Percentiles rank a stretch among this genome's conserved stretches.
Conservation (phyloP, 225 moss, liverwort and hornwort genomes). For the Ulota crispa region DNA sequence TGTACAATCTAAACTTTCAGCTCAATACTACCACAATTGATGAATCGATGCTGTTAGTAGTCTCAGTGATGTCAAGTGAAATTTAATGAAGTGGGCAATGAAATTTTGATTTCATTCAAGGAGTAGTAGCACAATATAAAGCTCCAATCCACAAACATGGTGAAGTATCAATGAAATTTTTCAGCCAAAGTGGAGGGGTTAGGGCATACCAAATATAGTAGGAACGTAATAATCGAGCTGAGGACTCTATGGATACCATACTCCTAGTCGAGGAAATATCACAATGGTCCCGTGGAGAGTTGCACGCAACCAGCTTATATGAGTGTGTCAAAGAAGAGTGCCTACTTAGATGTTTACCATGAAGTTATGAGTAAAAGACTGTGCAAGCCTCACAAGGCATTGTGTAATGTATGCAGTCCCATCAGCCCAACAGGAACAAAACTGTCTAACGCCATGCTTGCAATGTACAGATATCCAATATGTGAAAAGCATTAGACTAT, state of each 20-base stretch:
- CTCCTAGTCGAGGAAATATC: slow-evolving; percentile 24
- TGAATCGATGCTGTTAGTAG: neutral
- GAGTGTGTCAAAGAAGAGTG: slow-evolving; percentile 58
- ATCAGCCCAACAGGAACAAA: slow-evolving; percentile 45
- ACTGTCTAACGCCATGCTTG: slow-evolving; percentile 55
- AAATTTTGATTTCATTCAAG: neutral
- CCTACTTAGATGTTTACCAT: slow-evolving; percentile 38
- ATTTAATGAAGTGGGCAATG: too few species aligned
- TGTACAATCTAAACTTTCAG: neutral
- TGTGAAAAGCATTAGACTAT: neutral
- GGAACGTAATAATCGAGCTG: slow-evolving; percentile 32
- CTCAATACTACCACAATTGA: neutral
- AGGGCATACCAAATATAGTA: slow-evolving; percentile 35
- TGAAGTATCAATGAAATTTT: neutral
- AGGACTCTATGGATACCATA: slow-evolving; percentile 35
- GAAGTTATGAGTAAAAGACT: slow-evolving; percentile 45
- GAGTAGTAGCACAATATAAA: neutral
- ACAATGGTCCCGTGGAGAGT: slow-evolving; percentile 53
- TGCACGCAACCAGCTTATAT: slow-evolving; percentile 52
- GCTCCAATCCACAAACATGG: neutral
- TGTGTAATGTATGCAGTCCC: slow-evolving; percentile 59
- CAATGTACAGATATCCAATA: neutral
- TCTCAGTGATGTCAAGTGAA: neutral
- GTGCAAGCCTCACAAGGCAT: slow-evolving; percentile 43
- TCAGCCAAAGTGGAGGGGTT: neutral